Base-by-base conservation (phyloP, 1,284 basidiomycete genomes). In the Coniferiporia weirii region DNA sequence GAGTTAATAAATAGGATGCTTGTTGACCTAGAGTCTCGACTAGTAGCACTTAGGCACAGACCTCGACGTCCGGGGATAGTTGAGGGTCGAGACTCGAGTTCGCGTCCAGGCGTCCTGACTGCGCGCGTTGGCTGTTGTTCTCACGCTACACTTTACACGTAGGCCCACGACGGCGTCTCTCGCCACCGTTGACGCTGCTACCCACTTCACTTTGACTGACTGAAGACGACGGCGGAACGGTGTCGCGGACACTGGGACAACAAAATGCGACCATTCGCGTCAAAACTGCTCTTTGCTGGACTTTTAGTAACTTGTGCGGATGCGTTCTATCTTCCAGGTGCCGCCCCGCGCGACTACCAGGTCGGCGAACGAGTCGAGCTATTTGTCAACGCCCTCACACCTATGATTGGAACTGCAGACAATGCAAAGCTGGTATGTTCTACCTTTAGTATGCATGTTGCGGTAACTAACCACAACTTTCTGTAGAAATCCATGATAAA, bases 341-440 rank as follows among this genome's bases (percentile, higher is more conserved):
- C 91, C 45, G 92, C 93, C 13, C 93, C 93, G 1, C 85, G 81
- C 68, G 85, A 92, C 72, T 95, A 92, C 71, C 70, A 71, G 15
- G 63, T 70, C 56, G 86, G 85, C 55, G 91, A 95, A 63, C 73
- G 76, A 61, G 90, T 95, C 50, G 82, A 88, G 60, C 19, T 59
- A 32, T 86, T 84, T 68, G 90, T 95, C 67, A 95, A 95, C 71
- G 87, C 91, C 1, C 77, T 95, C 61, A 93, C 92, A 32, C 93
- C 93, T 4, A 93, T 91, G 83, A 77, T 93, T 44, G 76, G 82
- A 17, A 79, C 81, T 44, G 78, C 70, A 51, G 82, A 86, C 66
- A 82, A 91, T 67, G 83, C 89, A 44, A 94, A 94, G 69, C 78
- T 95, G 68, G 89, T 92, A 68, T 62, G 82, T 70, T 64, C 71